Evolutionary conservation across 2,329 filamentous ascomycete genomes (phyloP).

Genomic region (Colletotrichum lupini): DNA sequence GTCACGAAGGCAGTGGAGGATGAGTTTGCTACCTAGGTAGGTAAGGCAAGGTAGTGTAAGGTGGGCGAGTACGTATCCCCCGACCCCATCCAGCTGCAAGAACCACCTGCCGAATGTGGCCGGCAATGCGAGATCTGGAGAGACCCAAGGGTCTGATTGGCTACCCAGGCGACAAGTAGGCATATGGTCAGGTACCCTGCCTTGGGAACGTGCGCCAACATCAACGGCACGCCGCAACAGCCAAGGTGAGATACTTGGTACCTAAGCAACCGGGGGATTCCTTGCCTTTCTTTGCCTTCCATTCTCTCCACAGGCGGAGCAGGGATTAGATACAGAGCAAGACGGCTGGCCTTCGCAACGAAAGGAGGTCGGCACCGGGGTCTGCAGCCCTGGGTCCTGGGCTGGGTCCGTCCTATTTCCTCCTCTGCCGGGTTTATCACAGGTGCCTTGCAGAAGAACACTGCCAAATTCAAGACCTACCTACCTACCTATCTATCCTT

Average conservation of each 20-base stretch:
- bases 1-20: too few relatives aligned
- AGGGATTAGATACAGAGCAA: background rate
- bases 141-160: background rate
- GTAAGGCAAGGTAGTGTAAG: too few relatives aligned
- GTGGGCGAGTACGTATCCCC: background rate
- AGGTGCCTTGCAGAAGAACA: background rate
- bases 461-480: background rate
- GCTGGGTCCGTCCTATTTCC: background rate
- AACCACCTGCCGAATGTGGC: constrained; percentile 24
- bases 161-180: background rate
- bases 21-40: too few relatives aligned
- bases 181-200: background rate
- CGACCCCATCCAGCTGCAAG: background rate
- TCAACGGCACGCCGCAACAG: background rate
- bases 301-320: background rate
- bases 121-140: constrained; percentile 18
- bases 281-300: background rate
- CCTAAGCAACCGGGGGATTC: background rate
- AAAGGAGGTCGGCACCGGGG: background rate
- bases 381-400: background rate
- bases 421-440: background rate
- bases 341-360: background rate
- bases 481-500: background rate
- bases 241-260: background rate
- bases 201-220: background rate